Evolutionary conservation across 2,329 filamentous ascomycete genomes (phyloP), one percentile per base, ranked within the genome.

Genomic region (Aaosphaeria arxii): DNA sequence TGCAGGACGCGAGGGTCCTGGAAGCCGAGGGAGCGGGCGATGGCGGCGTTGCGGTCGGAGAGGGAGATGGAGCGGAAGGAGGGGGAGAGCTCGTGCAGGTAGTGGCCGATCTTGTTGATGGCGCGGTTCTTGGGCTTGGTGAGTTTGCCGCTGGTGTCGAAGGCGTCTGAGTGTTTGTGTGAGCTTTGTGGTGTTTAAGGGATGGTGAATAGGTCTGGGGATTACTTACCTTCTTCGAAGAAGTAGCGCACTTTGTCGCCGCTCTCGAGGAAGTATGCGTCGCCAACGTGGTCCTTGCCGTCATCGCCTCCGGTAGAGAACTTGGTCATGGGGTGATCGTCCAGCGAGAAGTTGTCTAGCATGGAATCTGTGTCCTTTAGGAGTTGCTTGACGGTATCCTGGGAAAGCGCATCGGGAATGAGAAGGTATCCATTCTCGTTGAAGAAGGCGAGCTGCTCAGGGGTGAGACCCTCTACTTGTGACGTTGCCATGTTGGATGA

Each of bases 181-280:
- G 9, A 36, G 33, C 17, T 36, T 36, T 9, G 33, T 35, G 17
- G 45, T 43, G 36, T 44, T 29, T 31, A n/a, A 13, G 4, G 7
- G 11, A 36, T 9, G 17, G 24, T 9, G 7, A 17, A 28, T 38
- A 24, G 41, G 41, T 6, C 33, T 6, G 41, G 24, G 17, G 29
- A 30, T 9, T 39, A 43, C 52, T 6, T 62, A 77, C 77, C 77
- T 72, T 95, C 90, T 72, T 97, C 92, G 71, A 97, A 95, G 80
- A 97, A 97, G 80, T 95, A 97, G 50, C 91, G 87, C 52, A 97
- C 77, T 74, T 96, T 92, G 77, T 97, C 89, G 52, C 90, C 91
- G 3, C 88, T 94, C 1, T 78, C 80, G 3, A 97, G 83, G 74
- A 99, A 97, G 79, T 99, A 99, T 66, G 88, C 84, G 74, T 97